Percentiles rank a stretch among this genome's conserved stretches.
These are phyloP conservation scores for Chrysanthemum makinoi DNA, from an alignment of 129 eudicot species.

Conservation along the genomic window DNA sequence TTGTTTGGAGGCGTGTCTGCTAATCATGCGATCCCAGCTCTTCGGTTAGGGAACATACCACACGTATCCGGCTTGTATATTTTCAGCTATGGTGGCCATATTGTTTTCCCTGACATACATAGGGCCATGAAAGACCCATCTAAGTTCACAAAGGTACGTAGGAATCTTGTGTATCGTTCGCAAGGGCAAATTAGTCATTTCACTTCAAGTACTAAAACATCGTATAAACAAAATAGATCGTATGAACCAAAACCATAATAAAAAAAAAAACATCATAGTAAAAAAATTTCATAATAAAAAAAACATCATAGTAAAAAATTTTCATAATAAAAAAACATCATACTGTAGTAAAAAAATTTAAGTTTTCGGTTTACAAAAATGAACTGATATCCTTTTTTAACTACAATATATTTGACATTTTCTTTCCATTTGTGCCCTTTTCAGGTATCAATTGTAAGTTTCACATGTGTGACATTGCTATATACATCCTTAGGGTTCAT, in stretches of 20 bases:
- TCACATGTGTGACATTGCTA: conserved; percentile 57
- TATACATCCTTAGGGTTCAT: conserved; percentile 68
- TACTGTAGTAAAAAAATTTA: no score
- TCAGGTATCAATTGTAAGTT: conserved; percentile 84
- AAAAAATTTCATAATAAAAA: no score
- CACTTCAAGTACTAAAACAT: no score
- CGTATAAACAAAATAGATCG: no score
- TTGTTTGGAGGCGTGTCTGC: conserved; percentile 59
- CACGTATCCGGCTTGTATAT: conserved; percentile 67
- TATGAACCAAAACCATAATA: no score
- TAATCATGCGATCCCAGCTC: conserved; percentile 52
- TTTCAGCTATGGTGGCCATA: conserved; percentile 80
- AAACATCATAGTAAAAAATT: no score
- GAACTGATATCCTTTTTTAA: background rate
- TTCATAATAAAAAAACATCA: no score
- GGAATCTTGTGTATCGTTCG: background rate
- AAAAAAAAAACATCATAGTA: no score
- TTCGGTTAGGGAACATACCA: conserved; percentile 61
- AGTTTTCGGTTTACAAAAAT: no score
- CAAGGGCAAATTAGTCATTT: background rate
- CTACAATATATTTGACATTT: background rate
- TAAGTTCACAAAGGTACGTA: conserved; percentile 81
- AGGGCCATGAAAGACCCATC: conserved; percentile 88
- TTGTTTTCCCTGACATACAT: conserved; percentile 79
- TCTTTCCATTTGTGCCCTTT: background rate